These are phyloP conservation scores for Dendrobium catenatum DNA, from an alignment of 106 monocot species.

Conservation along the genomic window DNA sequence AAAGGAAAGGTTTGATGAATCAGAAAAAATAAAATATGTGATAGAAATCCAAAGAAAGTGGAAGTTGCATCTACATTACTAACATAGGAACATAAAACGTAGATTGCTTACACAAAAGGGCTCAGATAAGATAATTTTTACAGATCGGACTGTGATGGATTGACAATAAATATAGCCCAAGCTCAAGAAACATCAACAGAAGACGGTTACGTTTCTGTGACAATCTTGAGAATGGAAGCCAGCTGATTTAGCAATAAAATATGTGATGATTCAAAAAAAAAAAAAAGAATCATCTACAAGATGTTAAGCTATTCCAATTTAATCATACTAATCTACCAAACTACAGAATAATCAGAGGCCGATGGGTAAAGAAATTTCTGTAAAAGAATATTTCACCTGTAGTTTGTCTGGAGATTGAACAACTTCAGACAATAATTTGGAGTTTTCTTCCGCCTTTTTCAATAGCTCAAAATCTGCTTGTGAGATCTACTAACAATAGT, in stretches of 20 bases:
- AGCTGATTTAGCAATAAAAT: background rate
- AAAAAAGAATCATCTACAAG: background rate
- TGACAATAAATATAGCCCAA: background rate
- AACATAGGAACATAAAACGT: background rate
- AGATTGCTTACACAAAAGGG: background rate
- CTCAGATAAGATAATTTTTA: background rate
- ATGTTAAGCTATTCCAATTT: background rate
- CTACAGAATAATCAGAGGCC: background rate
- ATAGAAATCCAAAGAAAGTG: background rate
- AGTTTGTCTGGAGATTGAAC: constrained; percentile 82
- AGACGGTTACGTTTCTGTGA: background rate
- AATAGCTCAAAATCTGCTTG: constrained; percentile 65
- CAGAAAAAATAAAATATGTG: background rate
- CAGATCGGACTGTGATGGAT: background rate
- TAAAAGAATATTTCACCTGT: constrained; percentile 33
- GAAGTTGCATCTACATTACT: background rate
- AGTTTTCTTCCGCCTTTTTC: constrained; percentile 52
- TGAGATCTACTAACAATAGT: constrained; percentile 34
- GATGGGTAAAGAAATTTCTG: background rate
- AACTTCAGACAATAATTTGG: constrained; percentile 50
- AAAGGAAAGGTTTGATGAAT: background rate
- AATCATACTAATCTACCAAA: background rate
- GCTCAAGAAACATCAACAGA: background rate
- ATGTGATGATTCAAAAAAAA: background rate
- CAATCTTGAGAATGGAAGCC: background rate